Evolutionary conservation across 75 land plant species (phyloP), one percentile per base, ranked within the genome.

Genomic region (Pseudotsuga menziesii): DNA sequence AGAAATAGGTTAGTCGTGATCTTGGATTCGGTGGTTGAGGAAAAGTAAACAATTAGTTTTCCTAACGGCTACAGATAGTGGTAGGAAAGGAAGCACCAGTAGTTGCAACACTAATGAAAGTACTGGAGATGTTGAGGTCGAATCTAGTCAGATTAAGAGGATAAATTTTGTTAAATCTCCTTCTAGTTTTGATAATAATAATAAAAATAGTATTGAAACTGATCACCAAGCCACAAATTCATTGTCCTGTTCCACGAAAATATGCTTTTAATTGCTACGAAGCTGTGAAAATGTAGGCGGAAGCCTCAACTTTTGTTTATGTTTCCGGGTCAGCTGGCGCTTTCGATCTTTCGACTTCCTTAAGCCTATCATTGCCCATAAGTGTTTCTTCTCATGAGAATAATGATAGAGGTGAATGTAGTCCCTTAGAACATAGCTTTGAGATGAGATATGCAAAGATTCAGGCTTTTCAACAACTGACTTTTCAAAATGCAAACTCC

Each of bases 331-430:
- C 72, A 11, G 72, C 72, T 27, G 26, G 20, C 29, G 69, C 39
- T 12, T 69, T 41, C 13, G 78, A 79, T 75, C 80, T 78, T 2
- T 36, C 77, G 15, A 79, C 80, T 5, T 79, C 79, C 19, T 79
- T 79, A 20, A 74, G 60, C 56, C 80, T 79, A 4, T 79, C 78
- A 9, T 58, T 79, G 12, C 80, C 80, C 5, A 78, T 78, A 22
- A 44, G 76, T 41, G n/a, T 3, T 9, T 20, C 83, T 12, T 59
- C 77, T 3, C 39, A 23, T n/a, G 81, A 76, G 61, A 60, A 26
- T n/a, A 41, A 39, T 23, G 17, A 23, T 14, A 44, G 52, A 7
- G 22, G 48, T 9, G 72, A 69, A 39, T 69, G 52, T 20, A 66
- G 70, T 44, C 41, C 44, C 70, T 12, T 0, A 13, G 72, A 69